A percentile compares a stretch with the other conserved stretches of the same genome.
Evolutionary conservation across 2,329 filamentous ascomycete genomes (phyloP).

Genomic region (Phyllosticta citriasiana): DNA sequence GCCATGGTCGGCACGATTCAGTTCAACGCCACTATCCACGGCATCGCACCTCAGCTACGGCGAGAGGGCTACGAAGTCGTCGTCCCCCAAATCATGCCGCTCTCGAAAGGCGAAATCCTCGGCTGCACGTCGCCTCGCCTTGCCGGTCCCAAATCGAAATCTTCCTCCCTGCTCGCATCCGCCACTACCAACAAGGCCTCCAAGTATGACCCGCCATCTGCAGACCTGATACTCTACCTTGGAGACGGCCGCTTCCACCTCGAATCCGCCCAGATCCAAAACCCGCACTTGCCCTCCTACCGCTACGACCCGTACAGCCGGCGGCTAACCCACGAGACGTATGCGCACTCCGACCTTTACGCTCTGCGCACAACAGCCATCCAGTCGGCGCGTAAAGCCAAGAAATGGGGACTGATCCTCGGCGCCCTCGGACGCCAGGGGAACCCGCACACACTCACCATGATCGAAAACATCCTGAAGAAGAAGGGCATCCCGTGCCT

Average conservation of each 20-base stretch:
- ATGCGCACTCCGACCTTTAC: slow-evolving; percentile 88
- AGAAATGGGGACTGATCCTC: slow-evolving; percentile 90
- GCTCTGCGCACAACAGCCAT: slow-evolving; percentile 70
- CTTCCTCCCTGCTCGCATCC: slow-evolving; percentile 12
- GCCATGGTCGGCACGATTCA: slow-evolving; percentile 96
- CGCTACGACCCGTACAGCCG: slow-evolving; percentile 95
- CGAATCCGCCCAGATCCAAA: slow-evolving; percentile 98
- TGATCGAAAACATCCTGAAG: slow-evolving; percentile 71
- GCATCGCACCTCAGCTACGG: slow-evolving; percentile 66
- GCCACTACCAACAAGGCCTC: slow-evolving; percentile 23
- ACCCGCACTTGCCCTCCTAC: slow-evolving; percentile 81
- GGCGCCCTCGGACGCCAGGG: slow-evolving; percentile 89
- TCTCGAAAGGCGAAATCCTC: slow-evolving; percentile 91
- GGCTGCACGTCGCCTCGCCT: slow-evolving; percentile 82
- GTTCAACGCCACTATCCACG: slow-evolving; percentile 95
- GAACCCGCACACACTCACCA: slow-evolving; percentile 80
- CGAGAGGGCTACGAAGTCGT: slow-evolving; percentile 75
- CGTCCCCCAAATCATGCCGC: slow-evolving; percentile 82
- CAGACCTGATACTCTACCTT: slow-evolving; percentile 78
- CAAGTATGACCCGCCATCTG: slow-evolving; percentile 32
- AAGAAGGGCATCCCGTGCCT: slow-evolving; percentile 68
- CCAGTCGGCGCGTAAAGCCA: slow-evolving; percentile 59
- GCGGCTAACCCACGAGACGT: slow-evolving; percentile 80
- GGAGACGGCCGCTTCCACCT: slow-evolving; percentile 93
- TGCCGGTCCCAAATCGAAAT: slow-evolving; percentile 28